Evolutionary conservation across 2,329 filamentous ascomycete genomes (phyloP).

Genomic region (Simplicillium sp.): DNA sequence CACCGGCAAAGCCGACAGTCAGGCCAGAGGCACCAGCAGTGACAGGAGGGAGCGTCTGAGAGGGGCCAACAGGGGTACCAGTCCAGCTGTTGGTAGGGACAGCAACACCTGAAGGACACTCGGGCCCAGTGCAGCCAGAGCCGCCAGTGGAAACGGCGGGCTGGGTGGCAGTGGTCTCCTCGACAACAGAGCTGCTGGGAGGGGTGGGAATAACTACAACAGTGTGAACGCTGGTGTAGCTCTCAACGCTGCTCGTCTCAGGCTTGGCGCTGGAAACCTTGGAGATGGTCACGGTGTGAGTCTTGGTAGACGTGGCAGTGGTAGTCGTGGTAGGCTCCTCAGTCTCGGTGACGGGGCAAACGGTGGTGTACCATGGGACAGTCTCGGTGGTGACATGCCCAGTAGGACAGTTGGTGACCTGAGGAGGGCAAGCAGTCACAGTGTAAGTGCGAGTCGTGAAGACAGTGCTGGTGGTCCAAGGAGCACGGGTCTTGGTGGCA

Average conservation of each 20-base stretch:
- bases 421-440: constrained; percentile 18
- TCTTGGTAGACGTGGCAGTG: not conserved
- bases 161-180: constrained; percentile 11
- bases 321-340: not conserved
- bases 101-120: constrained; percentile 11
- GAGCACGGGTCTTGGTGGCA: constrained; percentile 5
- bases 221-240: not conserved
- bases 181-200: constrained; percentile 11
- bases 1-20: constrained; percentile 13
- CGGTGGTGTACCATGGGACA: constrained; percentile 25
- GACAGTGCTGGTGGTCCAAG: constrained; percentile 27
- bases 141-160: constrained; percentile 14
- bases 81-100: constrained; percentile 11
- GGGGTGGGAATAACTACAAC: constrained; percentile 1
- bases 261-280: not conserved
- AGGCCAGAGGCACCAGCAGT: constrained; percentile 35
- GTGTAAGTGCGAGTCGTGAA: constrained; percentile 42
- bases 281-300: not conserved
- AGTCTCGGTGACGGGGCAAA: constrained; percentile 41
- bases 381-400: constrained; percentile 21
- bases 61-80: constrained; percentile 2
- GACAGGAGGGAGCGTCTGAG: constrained; percentile 20
- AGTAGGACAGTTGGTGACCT: constrained; percentile 19
- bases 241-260: not conserved
- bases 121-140: constrained; percentile 15